phyloP scores from a whole-genome alignment of 768 basidiomycete species.

The Mycena alexandri region DNA sequence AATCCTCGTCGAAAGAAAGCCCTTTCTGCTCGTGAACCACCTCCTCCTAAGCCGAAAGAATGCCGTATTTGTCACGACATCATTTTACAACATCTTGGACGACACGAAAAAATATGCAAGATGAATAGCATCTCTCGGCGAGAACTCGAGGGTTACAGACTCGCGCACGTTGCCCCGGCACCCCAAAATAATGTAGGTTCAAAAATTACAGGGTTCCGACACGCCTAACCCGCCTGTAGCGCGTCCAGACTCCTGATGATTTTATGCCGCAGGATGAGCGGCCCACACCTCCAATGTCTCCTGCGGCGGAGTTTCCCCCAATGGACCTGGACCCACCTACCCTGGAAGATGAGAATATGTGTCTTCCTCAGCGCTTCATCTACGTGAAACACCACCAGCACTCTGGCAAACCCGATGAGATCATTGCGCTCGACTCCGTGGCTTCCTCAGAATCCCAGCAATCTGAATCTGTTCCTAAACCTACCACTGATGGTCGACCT shows the following conservation, averaged over 20 bases:
- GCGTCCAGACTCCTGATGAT: no score
- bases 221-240: no score
- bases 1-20: not conserved
- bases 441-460: not conserved
- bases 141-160: no score
- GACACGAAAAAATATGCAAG: conserved; percentile 12
- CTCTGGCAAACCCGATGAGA: conserved; percentile 12
- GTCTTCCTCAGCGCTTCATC: conserved; percentile 17
- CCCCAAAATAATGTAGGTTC: no score
- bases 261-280: no score
- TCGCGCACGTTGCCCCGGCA: no score
- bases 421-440: conserved; percentile 16
- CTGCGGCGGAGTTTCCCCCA: not conserved
- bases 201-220: no score
- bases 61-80: conserved; percentile 2
- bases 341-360: not conserved
- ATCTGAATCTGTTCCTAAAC: not conserved
- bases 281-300: no score
- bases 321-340: conserved; percentile 11
- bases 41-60: conserved; percentile 1
- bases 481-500: conserved; percentile 13
- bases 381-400: conserved; percentile 22
- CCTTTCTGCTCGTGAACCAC: not conserved
- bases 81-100: not conserved
- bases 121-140: not conserved